Conservation (phyloP, 2,329 filamentous ascomycete genomes). For the Ophidiomyces ophidiicola region DNA sequence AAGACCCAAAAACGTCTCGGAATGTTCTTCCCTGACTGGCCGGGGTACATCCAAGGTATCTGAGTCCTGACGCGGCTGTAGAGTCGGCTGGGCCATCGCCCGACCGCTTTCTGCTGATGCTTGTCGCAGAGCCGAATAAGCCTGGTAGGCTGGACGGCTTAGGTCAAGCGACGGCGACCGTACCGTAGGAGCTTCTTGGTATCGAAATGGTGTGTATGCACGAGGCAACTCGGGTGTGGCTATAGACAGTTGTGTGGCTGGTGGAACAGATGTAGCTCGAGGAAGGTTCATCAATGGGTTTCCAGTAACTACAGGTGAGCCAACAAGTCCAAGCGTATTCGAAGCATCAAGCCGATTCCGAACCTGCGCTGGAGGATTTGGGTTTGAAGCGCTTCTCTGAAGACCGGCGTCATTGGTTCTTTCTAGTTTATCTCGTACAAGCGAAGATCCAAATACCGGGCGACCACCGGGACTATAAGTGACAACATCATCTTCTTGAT, state of each 20-base stretch:
- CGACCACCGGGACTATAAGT: constrained; percentile 44
- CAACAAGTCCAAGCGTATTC: not conserved
- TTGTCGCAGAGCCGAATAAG: constrained; percentile 37
- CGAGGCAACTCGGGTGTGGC: constrained; percentile 14
- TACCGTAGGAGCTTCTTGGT: constrained; percentile 32
- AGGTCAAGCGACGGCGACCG: constrained; percentile 30
- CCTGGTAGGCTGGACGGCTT: constrained; percentile 34
- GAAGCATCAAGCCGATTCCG: constrained; percentile 1
- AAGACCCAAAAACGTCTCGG: constrained; percentile 38
- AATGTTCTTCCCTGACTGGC: constrained; percentile 23
- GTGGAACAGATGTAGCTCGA: constrained; percentile 16
- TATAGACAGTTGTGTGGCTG: constrained; percentile 14
- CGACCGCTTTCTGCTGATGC: constrained; percentile 35
- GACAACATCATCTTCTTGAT: constrained; percentile 21
- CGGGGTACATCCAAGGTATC: constrained; percentile 3
- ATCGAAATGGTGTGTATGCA: constrained; percentile 38
- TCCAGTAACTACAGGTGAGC: not conserved
- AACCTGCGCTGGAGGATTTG: constrained; percentile 13
- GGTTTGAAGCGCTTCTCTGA: constrained; percentile 22
- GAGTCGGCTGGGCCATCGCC: constrained; percentile 28
- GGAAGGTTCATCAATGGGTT: constrained; percentile 6
- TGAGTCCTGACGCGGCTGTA: constrained; percentile 1
- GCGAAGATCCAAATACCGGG: constrained; percentile 30
- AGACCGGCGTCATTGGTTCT: constrained; percentile 13
- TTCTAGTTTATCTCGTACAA: constrained; percentile 16